These are phyloP conservation scores for Xylaria curta DNA, from an alignment of 495 filamentous ascomycete genomes.

Conservation along the genomic window DNA sequence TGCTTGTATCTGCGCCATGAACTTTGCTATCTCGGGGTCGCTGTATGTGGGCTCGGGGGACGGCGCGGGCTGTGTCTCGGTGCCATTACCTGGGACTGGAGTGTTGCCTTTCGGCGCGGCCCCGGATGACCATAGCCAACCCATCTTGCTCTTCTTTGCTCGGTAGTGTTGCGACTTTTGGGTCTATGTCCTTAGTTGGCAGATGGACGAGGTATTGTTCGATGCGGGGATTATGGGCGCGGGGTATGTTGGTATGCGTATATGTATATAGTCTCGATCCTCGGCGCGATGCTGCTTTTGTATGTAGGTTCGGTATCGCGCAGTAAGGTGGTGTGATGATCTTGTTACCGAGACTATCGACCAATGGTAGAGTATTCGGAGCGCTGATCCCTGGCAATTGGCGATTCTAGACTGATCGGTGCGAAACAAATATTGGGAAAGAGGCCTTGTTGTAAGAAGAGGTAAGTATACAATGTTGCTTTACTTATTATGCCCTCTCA, in stretches of 20 bases:
- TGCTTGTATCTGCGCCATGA: slow-evolving; percentile 46
- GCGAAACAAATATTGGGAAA: background rate
- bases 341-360: background rate
- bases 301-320: background rate
- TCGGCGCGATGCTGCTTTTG: slow-evolving; percentile 5
- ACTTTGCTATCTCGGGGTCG: slow-evolving; percentile 52
- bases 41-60: slow-evolving; percentile 30
- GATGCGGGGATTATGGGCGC: slow-evolving; percentile 4
- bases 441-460: background rate
- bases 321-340: background rate
- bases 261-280: background rate
- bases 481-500: background rate
- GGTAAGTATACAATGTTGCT: background rate
- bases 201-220: background rate
- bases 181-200: background rate
- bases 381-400: background rate
- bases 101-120: slow-evolving; percentile 24
- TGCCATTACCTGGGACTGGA: slow-evolving; percentile 22
- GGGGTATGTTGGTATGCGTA: background rate
- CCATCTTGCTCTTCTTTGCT: slow-evolving; percentile 48
- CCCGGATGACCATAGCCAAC: slow-evolving; percentile 57
- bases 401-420: background rate
- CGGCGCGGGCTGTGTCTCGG: slow-evolving; percentile 25
- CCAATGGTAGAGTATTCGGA: slow-evolving; percentile 1
- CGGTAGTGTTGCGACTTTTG: background rate